Evolutionary conservation across 768 basidiomycete species (phyloP).

Genomic region (Ephemerocybe angulata): DNA sequence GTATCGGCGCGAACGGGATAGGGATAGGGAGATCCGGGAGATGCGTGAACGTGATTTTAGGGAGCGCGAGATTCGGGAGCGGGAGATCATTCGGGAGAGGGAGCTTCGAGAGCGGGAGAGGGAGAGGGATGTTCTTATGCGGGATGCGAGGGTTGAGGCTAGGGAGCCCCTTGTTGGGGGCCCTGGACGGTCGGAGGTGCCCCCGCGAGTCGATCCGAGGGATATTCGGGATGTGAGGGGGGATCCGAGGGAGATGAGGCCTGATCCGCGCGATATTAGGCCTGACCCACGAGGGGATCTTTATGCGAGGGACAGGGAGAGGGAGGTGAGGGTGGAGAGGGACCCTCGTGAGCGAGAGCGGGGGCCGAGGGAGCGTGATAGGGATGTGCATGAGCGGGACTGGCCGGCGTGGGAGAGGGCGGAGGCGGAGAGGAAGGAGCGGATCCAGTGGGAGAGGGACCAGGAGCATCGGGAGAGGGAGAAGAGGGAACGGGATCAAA

Average conservation of each 20-base stretch:
- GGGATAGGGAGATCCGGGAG: slow-evolving; percentile 6
- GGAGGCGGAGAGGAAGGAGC: background rate
- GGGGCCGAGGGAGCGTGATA: too few relatives aligned
- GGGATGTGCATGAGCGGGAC: background rate
- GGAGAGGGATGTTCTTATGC: slow-evolving; percentile 4
- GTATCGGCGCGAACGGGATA: slow-evolving; percentile 9
- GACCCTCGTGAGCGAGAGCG: background rate
- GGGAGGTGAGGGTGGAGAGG: background rate
- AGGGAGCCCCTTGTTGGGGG: background rate
- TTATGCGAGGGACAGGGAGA: background rate
- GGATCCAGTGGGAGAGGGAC: slow-evolving; percentile 5
- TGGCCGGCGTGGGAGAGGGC: slow-evolving; percentile 4
- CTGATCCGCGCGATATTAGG: background rate
- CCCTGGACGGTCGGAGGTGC: background rate
- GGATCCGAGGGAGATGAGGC: background rate
- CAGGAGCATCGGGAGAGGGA: slow-evolving; percentile 1
- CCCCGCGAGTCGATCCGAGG: background rate
- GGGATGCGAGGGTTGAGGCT: background rate
- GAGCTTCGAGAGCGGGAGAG: slow-evolving; percentile 1
- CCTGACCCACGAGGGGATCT: background rate
- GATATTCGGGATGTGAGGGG: background rate
- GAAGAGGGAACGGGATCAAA: background rate
- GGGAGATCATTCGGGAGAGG: slow-evolving; percentile 1
- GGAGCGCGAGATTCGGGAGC: slow-evolving; percentile 1
- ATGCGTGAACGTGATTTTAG: too few relatives aligned